Conservation (phyloP, 306 rosid genomes). For the Vigna angularis region DNA sequence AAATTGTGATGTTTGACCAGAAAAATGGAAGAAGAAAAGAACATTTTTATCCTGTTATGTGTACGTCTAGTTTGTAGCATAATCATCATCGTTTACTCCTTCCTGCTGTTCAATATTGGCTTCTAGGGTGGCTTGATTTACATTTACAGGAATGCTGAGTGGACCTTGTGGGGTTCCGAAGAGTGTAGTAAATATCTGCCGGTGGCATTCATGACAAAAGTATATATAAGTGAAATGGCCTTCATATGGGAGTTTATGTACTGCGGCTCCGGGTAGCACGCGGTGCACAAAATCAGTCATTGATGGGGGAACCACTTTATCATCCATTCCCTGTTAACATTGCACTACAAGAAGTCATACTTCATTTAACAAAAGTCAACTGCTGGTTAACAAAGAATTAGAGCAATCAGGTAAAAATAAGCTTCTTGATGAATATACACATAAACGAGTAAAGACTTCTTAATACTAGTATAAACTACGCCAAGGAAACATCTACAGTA, state of each 20-base stretch:
- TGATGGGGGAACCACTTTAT: conserved; percentile 86
- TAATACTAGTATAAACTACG: neutral
- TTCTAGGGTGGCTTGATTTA: conserved; percentile 46
- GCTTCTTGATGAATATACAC: conserved; percentile 16
- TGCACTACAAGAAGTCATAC: conserved; percentile 39
- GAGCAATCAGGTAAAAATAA: neutral
- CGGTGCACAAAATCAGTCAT: conserved; percentile 98
- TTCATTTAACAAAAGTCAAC: neutral
- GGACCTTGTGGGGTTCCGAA: conserved; percentile 98
- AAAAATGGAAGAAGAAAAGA: conserved; percentile 2
- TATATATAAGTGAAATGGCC: conserved; percentile 92
- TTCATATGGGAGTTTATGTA: conserved; percentile 96
- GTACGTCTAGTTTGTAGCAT: conserved; percentile 40
- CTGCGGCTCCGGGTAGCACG: conserved; percentile 89
- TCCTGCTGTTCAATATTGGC: conserved; percentile 50
- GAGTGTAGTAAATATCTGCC: conserved; percentile 93
- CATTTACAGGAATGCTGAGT: conserved; percentile 47
- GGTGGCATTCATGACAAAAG: conserved; percentile 96
- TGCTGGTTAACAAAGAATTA: conserved; percentile 27
- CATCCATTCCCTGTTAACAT: conserved; percentile 95
- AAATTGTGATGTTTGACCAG: conserved; percentile 38
- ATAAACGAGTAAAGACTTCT: conserved; percentile 15
- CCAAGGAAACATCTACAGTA: conserved; percentile 8
- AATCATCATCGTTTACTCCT: conserved; percentile 44
- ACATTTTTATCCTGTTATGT: conserved; percentile 33